Conservation (phyloP, 306 rosid genomes). For the Vicia sativa region DNA sequence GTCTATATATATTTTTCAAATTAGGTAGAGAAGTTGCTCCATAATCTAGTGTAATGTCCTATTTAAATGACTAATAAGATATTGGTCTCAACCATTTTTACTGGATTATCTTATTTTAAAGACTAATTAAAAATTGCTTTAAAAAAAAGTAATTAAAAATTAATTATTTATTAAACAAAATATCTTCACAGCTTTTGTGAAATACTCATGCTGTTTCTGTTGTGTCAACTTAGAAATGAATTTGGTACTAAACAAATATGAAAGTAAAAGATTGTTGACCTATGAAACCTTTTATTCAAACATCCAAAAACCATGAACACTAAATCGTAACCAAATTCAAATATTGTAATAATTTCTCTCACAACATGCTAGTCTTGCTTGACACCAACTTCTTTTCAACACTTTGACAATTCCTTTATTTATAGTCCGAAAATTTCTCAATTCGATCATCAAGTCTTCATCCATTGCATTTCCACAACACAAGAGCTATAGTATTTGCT, state of each 20-base stretch:
- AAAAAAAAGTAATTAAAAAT: too few relatives aligned
- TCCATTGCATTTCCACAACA: slow-evolving; percentile 25
- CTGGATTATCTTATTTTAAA: too few relatives aligned
- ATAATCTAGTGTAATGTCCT: too few relatives aligned
- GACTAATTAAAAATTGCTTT: too few relatives aligned
- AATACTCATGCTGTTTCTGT: neutral
- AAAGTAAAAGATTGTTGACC: slow-evolving; percentile 47
- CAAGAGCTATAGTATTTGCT: neutral
- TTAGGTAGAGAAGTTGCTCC: too few relatives aligned
- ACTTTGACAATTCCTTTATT: slow-evolving; percentile 39
- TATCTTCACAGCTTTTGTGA: neutral
- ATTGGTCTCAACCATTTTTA: too few relatives aligned
- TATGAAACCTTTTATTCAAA: slow-evolving; percentile 36
- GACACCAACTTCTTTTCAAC: slow-evolving; percentile 69
- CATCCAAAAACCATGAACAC: slow-evolving; percentile 53
- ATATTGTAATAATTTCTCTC: slow-evolving; percentile 38
- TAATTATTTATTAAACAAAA: too few relatives aligned
- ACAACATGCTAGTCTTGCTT: slow-evolving; percentile 57
- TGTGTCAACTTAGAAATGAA: slow-evolving; percentile 41
- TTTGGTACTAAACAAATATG: slow-evolving; percentile 38
- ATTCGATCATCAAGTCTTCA: slow-evolving; percentile 32
- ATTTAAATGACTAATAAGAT: too few relatives aligned
- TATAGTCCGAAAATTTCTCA: slow-evolving; percentile 38
- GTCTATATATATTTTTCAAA: too few relatives aligned
- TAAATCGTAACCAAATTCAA: slow-evolving; percentile 44